These are phyloP conservation scores for Nannochloris sp. DNA, from an alignment of 139 green algal species.

Conservation along the genomic window DNA sequence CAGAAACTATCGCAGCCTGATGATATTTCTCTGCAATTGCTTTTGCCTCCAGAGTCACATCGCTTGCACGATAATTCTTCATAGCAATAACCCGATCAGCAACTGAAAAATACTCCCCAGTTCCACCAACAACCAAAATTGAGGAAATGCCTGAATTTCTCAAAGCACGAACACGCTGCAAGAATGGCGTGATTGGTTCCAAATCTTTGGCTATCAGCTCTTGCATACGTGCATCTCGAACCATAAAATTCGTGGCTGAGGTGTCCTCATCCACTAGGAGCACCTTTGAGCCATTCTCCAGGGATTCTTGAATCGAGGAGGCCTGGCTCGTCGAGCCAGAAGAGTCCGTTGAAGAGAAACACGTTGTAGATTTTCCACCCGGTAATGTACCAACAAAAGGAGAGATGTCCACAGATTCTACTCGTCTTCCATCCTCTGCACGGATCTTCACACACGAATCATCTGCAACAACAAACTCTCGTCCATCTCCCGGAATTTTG, in stretches of 20 bases:
- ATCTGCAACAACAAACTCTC: conserved; percentile 52
- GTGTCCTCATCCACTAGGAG: conserved; percentile 69
- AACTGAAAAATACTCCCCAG: conserved; percentile 56
- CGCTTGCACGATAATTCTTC: conserved; percentile 32
- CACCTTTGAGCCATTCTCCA: conserved; percentile 31
- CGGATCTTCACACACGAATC: conserved; percentile 46
- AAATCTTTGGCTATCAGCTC: conserved; percentile 40
- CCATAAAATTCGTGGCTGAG: conserved; percentile 68
- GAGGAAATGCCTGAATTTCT: conserved; percentile 22
- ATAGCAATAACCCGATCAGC: conserved; percentile 51
- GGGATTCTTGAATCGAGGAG: conserved; percentile 51
- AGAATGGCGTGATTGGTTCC: conserved; percentile 67
- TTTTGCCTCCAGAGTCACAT: conserved; percentile 39
- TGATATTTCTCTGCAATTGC: conserved; percentile 24
- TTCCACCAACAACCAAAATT: conserved; percentile 52
- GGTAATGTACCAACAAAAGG: conserved; percentile 59
- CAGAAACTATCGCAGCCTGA: neutral
- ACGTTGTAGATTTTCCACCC: conserved; percentile 28
- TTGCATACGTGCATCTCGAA: conserved; percentile 53
- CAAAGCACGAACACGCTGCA: conserved; percentile 30
- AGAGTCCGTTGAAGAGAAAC: conserved; percentile 47
- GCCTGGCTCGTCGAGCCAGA: conserved; percentile 55
- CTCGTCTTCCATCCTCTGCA: conserved; percentile 55
- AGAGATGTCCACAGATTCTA: conserved; percentile 55
- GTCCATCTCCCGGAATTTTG: conserved; percentile 55